Conservation (phyloP, 345 rosid genomes). For the Carallia pectinifolia region DNA sequence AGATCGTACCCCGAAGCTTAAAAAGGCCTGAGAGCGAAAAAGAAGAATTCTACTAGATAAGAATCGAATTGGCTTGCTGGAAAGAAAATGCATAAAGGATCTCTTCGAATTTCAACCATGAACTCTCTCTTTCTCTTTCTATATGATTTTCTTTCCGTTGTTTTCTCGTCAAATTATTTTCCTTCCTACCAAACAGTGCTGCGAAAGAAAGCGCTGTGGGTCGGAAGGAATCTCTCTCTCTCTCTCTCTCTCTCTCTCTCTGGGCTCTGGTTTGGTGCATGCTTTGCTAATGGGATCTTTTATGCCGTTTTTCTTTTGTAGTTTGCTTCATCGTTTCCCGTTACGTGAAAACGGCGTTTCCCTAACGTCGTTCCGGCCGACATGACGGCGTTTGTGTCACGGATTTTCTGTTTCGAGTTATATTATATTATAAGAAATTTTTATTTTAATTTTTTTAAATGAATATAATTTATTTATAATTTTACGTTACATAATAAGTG, state of each 20-base stretch:
- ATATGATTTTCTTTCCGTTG: neutral
- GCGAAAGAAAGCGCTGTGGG: conserved; percentile 20
- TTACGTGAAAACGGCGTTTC: conserved; percentile 34
- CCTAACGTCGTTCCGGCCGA: conserved; percentile 45
- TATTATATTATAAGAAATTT: neutral
- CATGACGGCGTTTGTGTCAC: conserved; percentile 38
- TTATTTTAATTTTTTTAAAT: neutral
- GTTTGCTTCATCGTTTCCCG: conserved; percentile 27
- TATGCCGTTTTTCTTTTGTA: conserved; percentile 30
- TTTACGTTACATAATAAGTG: no score
- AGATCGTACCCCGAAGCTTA: no score
- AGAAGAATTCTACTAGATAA: neutral
- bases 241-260: conserved; percentile 16
- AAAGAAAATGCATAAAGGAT: conserved; percentile 15
- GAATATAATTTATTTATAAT: no score
- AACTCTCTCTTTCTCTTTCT: neutral
- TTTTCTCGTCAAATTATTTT: neutral
- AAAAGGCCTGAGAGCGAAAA: neutral
- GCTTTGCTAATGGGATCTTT: conserved; percentile 32
- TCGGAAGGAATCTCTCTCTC: conserved; percentile 20
- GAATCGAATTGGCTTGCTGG: neutral
- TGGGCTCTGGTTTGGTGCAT: conserved; percentile 19
- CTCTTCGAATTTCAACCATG: conserved; percentile 24
- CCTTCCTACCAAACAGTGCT: conserved; percentile 13
- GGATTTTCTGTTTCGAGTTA: neutral